Evolutionary conservation across 306 rosid genomes (phyloP).

Genomic region (Prosopis cineraria): DNA sequence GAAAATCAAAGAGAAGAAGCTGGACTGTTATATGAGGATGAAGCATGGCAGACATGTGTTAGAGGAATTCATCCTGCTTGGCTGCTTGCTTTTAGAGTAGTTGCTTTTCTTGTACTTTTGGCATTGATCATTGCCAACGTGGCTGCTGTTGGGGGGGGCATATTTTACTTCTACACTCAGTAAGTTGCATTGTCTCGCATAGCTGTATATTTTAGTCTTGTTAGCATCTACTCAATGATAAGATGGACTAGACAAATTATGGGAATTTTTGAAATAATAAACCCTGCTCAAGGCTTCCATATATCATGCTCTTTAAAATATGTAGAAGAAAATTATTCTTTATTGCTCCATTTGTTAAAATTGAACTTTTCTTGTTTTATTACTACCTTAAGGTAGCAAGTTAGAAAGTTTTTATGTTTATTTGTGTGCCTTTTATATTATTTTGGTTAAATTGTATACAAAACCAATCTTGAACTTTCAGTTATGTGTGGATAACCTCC

Average conservation of each 20-base stretch:
- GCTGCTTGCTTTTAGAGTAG: constrained; percentile 69
- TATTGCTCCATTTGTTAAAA: neutral
- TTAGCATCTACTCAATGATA: constrained; percentile 4
- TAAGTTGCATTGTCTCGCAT: constrained; percentile 46
- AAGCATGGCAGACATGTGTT: constrained; percentile 74
- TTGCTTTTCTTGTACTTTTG: constrained; percentile 65
- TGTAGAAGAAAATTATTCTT: neutral
- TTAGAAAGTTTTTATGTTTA: neutral
- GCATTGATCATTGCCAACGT: constrained; percentile 56
- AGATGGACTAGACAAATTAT: neutral
- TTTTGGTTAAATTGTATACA: neutral
- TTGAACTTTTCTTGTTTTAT: neutral
- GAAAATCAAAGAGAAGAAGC: constrained; percentile 43
- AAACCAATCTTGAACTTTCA: too few relatives aligned
- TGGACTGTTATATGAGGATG: constrained; percentile 62
- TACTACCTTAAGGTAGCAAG: neutral
- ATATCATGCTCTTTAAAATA: neutral
- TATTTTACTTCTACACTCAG: constrained; percentile 87
- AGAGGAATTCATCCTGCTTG: constrained; percentile 72
- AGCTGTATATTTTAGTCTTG: neutral
- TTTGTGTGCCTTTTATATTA: neutral
- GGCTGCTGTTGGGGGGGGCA: constrained; percentile 56
- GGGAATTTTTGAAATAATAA: neutral
- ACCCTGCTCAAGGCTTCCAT: neutral
- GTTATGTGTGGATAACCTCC: too few relatives aligned